phyloP scores from a whole-genome alignment of 805 yeast genomes.

The Schwanniomyces sp. region DNA sequence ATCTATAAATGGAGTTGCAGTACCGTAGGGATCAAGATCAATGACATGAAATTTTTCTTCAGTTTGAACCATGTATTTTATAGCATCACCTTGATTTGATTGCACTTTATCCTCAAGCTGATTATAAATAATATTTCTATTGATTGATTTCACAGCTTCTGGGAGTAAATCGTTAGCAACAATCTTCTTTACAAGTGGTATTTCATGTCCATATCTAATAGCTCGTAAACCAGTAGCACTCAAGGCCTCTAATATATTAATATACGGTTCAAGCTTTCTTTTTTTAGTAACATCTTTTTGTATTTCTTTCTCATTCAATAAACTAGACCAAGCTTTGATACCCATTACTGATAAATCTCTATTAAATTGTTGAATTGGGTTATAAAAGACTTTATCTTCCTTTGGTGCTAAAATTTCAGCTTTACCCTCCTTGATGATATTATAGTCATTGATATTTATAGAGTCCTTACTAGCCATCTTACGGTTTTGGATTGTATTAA shows the following conservation, averaged over 20 bases:
- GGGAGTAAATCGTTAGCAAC: constrained; percentile 88
- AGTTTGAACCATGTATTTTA: constrained; percentile 61
- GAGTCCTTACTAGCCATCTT: not conserved
- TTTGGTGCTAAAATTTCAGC: constrained; percentile 84
- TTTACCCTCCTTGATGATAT: constrained; percentile 65
- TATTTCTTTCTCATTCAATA: constrained; percentile 32
- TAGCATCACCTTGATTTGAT: constrained; percentile 89
- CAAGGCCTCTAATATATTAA: constrained; percentile 81
- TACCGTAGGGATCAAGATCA: constrained; percentile 96
- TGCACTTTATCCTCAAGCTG: constrained; percentile 54
- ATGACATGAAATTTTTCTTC: constrained; percentile 70
- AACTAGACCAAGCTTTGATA: constrained; percentile 81
- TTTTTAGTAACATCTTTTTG: constrained; percentile 6
- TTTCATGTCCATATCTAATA: constrained; percentile 87
- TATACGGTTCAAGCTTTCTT: constrained; percentile 40
- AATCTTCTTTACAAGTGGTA: constrained; percentile 69
- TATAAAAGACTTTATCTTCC: constrained; percentile 84
- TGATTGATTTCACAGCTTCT: constrained; percentile 82
- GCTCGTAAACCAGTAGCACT: constrained; percentile 96
- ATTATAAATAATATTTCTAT: constrained; percentile 69
- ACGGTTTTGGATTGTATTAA: constrained; percentile 1
- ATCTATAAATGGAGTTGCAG: constrained; percentile 94
- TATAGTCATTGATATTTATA: constrained; percentile 27
- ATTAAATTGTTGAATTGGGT: constrained; percentile 95
- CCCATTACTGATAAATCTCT: constrained; percentile 85